These are phyloP conservation scores for Salvia sclarea DNA, from an alignment of 305 asterid genomes.

Conservation along the genomic window DNA sequence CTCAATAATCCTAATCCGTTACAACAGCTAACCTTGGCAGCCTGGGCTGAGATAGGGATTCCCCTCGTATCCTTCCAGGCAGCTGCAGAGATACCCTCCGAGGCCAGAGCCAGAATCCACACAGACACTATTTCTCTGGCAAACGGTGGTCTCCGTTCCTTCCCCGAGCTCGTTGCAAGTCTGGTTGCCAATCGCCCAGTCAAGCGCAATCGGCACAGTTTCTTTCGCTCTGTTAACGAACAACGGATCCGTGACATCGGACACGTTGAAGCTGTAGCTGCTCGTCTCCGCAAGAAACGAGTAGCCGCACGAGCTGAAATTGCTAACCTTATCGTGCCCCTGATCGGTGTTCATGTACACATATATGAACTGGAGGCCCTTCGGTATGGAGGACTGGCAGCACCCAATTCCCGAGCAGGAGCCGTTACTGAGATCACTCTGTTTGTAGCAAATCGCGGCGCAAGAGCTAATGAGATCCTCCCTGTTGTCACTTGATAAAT, in stretches of 20 bases:
- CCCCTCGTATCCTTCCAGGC: conserved; percentile 39
- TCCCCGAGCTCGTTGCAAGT: conserved; percentile 25
- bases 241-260: conserved; percentile 28
- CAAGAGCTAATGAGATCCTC: conserved; percentile 27
- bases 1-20: no score
- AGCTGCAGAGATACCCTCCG: conserved; percentile 43
- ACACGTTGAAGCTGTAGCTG: conserved; percentile 23
- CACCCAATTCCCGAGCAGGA: conserved; percentile 47
- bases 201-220: conserved; percentile 36
- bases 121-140: conserved; percentile 38
- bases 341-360: neutral
- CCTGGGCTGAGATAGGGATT: conserved; percentile 47
- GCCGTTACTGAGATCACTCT: conserved; percentile 28
- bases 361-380: conserved; percentile 32
- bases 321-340: neutral
- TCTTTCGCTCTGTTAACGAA: conserved; percentile 10
- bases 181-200: conserved; percentile 38
- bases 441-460: conserved; percentile 35
- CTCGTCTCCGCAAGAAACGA: conserved; percentile 36
- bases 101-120: conserved; percentile 37
- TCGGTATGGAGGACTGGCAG: conserved; percentile 42
- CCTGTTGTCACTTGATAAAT: neutral
- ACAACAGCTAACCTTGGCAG: conserved; percentile 41
- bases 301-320: conserved; percentile 37
- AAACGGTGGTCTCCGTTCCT: no score